phyloP scores from a whole-genome alignment of 2,329 filamentous ascomycete species.

The Diaporthe vexans region DNA sequence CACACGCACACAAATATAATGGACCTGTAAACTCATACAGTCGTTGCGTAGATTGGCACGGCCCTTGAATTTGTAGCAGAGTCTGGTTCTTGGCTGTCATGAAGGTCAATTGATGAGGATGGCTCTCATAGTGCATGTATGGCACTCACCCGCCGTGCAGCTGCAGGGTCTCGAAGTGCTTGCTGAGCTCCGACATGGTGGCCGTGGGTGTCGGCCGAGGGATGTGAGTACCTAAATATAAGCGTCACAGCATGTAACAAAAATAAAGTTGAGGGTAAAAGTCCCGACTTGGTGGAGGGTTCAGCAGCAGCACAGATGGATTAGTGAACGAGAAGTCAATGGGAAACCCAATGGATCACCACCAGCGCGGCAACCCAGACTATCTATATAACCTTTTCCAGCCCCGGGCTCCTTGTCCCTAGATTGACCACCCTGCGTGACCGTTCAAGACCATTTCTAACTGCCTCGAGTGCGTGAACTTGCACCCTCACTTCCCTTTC shows the following conservation, averaged over 20 bases:
- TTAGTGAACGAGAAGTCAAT: conserved; percentile 7
- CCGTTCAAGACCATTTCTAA: neutral
- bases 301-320: neutral
- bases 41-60: conserved; percentile 95
- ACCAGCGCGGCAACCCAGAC: neutral
- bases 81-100: conserved; percentile 81
- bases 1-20: neutral
- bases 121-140: neutral
- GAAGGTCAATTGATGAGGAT: conserved; percentile 21
- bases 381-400: conserved; percentile 15
- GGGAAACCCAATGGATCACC: conserved; percentile 8
- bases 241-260: neutral
- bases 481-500: neutral
- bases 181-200: conserved; percentile 64
- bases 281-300: neutral
- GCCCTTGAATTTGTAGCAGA: conserved; percentile 87
- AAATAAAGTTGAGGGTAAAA: neutral
- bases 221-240: neutral
- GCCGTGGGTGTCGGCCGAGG: neutral
- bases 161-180: conserved; percentile 87
- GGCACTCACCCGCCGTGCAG: conserved; percentile 81
- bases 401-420: conserved; percentile 22
- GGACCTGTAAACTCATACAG: conserved; percentile 58
- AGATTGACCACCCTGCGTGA: neutral
- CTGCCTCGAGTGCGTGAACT: conserved; percentile 12